phyloP scores from a whole-genome alignment of 1,139 yeast species.

The Zygosaccharomyces pseudobailii region DNA sequence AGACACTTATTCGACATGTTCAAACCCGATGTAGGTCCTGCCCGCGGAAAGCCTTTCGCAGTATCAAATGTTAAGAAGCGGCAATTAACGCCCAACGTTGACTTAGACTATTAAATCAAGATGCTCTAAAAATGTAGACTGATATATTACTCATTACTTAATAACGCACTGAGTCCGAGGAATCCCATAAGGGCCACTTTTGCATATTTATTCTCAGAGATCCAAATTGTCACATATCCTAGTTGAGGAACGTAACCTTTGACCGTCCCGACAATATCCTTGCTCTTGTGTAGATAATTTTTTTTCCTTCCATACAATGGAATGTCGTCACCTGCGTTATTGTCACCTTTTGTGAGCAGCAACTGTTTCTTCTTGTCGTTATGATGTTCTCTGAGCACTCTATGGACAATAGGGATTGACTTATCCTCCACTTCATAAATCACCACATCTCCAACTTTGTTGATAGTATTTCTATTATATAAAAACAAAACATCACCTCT shows the following conservation, averaged over 20 bases:
- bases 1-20: constrained; percentile 17
- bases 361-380: constrained; percentile 49
- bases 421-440: constrained; percentile 85
- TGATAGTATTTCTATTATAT: constrained; percentile 73
- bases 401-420: constrained; percentile 89
- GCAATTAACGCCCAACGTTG: constrained; percentile 19
- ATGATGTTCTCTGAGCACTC: constrained; percentile 69
- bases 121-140: constrained; percentile 4
- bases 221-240: constrained; percentile 86
- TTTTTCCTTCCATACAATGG: constrained; percentile 77
- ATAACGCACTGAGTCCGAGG: constrained; percentile 28
- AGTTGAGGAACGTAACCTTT: constrained; percentile 86
- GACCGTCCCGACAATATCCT: constrained; percentile 84
- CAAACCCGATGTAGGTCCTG: constrained; percentile 17
- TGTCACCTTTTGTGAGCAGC: constrained; percentile 91
- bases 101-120: constrained; percentile 17
- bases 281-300: constrained; percentile 65
- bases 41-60: constrained; percentile 15
- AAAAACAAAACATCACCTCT: constrained; percentile 90
- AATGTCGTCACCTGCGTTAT: constrained; percentile 87
- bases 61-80: constrained; percentile 17
- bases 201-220: constrained; percentile 65
- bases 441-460: constrained; percentile 88
- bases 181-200: constrained; percentile 30
- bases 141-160: constrained; percentile 23